Evolutionary conservation across 306 rosid species (phyloP), one percentile per base, ranked within the genome.

Genomic region (Albizia julibrissin): DNA sequence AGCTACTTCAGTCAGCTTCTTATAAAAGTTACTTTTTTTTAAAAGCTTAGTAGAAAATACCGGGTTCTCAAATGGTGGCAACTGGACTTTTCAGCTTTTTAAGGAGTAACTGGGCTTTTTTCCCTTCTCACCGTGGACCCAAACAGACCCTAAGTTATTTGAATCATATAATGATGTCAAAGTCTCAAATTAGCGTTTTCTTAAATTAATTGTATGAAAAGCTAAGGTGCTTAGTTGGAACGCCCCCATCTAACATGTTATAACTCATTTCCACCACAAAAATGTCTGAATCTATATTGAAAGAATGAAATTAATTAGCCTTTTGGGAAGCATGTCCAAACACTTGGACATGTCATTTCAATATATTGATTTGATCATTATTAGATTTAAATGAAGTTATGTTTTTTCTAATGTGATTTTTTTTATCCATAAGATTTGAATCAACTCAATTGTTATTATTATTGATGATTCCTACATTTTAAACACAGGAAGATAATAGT

Each of bases 251-350:
- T 10, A 47, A 47, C 52, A 47, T 14, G 52, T 14, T 16, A 47
- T 22, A 58, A 5, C 65, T 58, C 31, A 22, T 58, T 8, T 52
- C 64, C 26, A 67, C 61, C 80, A 56, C 47, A 59, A 50, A 59
- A 50, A 42, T 46, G 77, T 74, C 77, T 56, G 78, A 56, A 34
- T 24, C 79, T 76, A 56, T 72, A 39, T 52, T 15, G 71, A 74
- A 78, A 65, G 34, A 22, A 26, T 62, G 69, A 62, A 26, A 62
- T 27, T 19, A 26, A 62, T 27, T 19, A 62, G 69, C 39, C 19
- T 27, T 26, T 24, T 11, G 8, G 7, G 34, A 13, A 61, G 34
- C 67, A 61, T 10, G 67, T 61, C 31, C 10, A 58, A 10, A 10
- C 66, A 59, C 26, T 54, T 47, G 3, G 11, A 10, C 31, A 59